A percentile compares a stretch with the other conserved stretches of the same genome.
phyloP scores from a whole-genome alignment of 352 stramenopile species.

The Phytophthora cactorum region DNA sequence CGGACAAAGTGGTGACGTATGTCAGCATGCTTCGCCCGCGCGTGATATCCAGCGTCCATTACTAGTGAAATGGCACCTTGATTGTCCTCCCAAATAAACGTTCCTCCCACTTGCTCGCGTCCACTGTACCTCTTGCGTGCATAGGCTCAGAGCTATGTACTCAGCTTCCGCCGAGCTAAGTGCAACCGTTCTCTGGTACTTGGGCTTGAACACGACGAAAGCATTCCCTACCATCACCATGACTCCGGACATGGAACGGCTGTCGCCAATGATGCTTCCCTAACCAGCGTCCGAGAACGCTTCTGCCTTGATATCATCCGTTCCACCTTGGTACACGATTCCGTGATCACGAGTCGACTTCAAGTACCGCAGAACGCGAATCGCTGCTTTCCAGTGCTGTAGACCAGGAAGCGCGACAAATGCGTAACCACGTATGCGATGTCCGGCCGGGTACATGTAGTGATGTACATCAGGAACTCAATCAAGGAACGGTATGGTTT shows the following conservation, averaged over 20 bases:
- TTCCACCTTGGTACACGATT: slow-evolving; percentile 7
- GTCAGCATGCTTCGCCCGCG: neutral
- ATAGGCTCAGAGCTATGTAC: slow-evolving; percentile 22
- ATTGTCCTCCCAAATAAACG: neutral
- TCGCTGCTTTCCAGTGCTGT: slow-evolving; percentile 6
- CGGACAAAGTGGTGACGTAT: neutral
- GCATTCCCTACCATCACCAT: slow-evolving; percentile 19
- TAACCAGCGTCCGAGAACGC: slow-evolving; percentile 15
- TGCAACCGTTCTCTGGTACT: slow-evolving; percentile 19
- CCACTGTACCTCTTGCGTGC: slow-evolving; percentile 6
- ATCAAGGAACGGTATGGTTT: slow-evolving; percentile 18
- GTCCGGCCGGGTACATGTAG: slow-evolving; percentile 8
- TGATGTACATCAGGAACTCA: slow-evolving; percentile 23
- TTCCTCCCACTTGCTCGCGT: slow-evolving; percentile 4
- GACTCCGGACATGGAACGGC: slow-evolving; percentile 12
- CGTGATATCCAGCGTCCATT: neutral
- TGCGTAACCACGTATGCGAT: neutral
- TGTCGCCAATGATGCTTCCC: slow-evolving; percentile 14
- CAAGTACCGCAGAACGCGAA: slow-evolving; percentile 13
- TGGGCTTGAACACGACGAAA: slow-evolving; percentile 14
- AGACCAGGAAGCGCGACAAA: slow-evolving; percentile 5
- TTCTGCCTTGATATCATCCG: neutral
- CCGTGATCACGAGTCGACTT: slow-evolving; percentile 5
- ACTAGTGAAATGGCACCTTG: neutral
- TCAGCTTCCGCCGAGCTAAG: slow-evolving; percentile 19